These are phyloP conservation scores for Cercis canadensis DNA, from an alignment of 306 rosid genomes.

Conservation along the genomic window DNA sequence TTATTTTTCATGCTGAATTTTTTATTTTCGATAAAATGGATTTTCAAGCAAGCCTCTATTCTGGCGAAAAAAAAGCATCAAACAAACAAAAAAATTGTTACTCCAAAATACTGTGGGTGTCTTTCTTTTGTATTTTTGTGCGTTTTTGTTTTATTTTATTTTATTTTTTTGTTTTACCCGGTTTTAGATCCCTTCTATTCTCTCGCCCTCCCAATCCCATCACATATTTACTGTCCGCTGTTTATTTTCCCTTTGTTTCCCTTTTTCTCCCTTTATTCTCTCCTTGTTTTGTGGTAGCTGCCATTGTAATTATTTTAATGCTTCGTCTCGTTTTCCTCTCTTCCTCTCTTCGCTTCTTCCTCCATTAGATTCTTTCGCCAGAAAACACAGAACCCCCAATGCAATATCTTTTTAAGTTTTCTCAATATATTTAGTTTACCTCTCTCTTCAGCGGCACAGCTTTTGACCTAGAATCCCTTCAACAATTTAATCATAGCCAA, in stretches of 20 bases:
- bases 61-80: too few relatives aligned
- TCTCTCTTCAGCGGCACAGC: neutral
- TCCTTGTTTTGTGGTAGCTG: slow-evolving; percentile 19
- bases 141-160: neutral
- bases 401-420: slow-evolving; percentile 1
- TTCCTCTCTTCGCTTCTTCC: slow-evolving; percentile 15
- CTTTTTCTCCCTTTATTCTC: slow-evolving; percentile 9
- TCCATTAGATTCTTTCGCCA: slow-evolving; percentile 45
- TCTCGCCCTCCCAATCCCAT: slow-evolving; percentile 19
- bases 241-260: slow-evolving; percentile 10
- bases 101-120: neutral
- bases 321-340: slow-evolving; percentile 20
- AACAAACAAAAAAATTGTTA: too few relatives aligned
- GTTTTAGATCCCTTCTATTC: neutral
- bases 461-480: slow-evolving; percentile 44
- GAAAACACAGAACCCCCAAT: slow-evolving; percentile 37
- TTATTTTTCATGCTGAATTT: too few relatives aligned
- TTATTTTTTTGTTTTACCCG: neutral
- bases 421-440: too few relatives aligned
- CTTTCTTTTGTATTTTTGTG: too few relatives aligned
- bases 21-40: neutral
- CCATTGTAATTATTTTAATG: slow-evolving; percentile 22
- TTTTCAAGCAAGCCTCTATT: too few relatives aligned
- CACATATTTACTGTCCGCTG: slow-evolving; percentile 27
- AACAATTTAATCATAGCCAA: neutral